Evolutionary conservation across 805 yeast species (phyloP), one percentile per base, ranked within the genome.

Genomic region (Metschnikowia noctiluminum): DNA sequence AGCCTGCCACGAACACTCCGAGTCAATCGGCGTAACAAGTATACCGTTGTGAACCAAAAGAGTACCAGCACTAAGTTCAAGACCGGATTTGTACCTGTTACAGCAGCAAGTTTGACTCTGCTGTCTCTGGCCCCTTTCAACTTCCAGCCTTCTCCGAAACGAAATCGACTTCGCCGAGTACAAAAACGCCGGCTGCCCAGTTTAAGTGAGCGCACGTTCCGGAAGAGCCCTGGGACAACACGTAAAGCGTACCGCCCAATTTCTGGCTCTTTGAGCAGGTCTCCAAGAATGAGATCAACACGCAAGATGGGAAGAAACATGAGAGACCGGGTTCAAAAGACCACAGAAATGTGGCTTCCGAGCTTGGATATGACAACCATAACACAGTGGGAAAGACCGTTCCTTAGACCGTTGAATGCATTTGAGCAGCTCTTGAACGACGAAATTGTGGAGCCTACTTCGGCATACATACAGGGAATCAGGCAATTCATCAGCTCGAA

Each of bases 271-370:
- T 11, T 5, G 21, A 35, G 15, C 15, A 28, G 27, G 14, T 14
- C 35, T 14, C 45, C 28, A 11, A 43, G 12, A 68, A 74, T 30
- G 32, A 12, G 13, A 46, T 79, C 81, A 16, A 69, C 78, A 6
- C 64, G 80, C 38, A 65, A 71, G 40, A 73, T 77, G 26, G 87
- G 87, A 63, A 73, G 70, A 45, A 63, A 70, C 30, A 74, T 84
- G 30, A 65, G 63, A n/a, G 85, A 86, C 55, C 57, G 69, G 30
- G 67, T 79, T n/a, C 77, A 90, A 56, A 63, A 61, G 49, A 61
- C 71, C 34, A 68, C 89, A 38, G 96, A 90, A 58, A 62, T 65
- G 50, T 62, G 68, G 38, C 68, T 80, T 16, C 96, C 96, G 3
- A 69, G 72, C 35, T 66, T 84, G 47, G 80, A 81, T 68, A 77